Evolutionary conservation across 768 basidiomycete species (phyloP), one percentile per base, ranked within the genome.

Genomic region (Strobilomyces dryophilus): DNA sequence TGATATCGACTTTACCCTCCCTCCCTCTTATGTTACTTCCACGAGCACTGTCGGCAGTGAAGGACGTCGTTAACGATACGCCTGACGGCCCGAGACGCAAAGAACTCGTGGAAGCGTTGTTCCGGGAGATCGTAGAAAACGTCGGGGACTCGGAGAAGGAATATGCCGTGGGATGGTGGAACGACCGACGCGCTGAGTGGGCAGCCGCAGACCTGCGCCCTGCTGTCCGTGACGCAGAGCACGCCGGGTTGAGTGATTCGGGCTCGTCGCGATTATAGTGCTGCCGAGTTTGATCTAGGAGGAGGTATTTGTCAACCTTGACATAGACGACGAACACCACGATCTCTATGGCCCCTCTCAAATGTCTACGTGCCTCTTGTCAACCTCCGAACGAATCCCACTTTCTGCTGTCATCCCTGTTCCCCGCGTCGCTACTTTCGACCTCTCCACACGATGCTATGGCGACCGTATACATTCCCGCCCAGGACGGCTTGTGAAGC

Each of bases 111-210:
- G 71, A 81, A 40, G 80, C 80, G 7, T 64, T 87, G 41, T 85
- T 85, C 67, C 73, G 69, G 39, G 85, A 88, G 66, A 77, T 92
- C 32, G 67, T 80, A 60, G 80, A 82, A 62, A 76, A 73, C 40
- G 78, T 85, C 2, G 86, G 84, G 14, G 87, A 90, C 63, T 73
- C 73, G 40, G 85, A 87, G 71, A 89, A 85, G 70, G 82, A 80
- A 63, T 75, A 75, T 55, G 81, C 71, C 39, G 77, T 91, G 69
- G 72, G 69, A 42, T 92, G 89, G 89, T 92, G 89, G 89, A 77
- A 82, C 63, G 74, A 78, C 51, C 70, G 79, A 43, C 54, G 57
- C 4, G 34, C 26, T 14, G 60, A 64, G 31, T 71, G 69, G 70
- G 55, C 56, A 1, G 26, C 17, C 31, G 41, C 20, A 21, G 46